phyloP scores from a whole-genome alignment of 129 eudicot genomes.

The Logfia minima region DNA sequence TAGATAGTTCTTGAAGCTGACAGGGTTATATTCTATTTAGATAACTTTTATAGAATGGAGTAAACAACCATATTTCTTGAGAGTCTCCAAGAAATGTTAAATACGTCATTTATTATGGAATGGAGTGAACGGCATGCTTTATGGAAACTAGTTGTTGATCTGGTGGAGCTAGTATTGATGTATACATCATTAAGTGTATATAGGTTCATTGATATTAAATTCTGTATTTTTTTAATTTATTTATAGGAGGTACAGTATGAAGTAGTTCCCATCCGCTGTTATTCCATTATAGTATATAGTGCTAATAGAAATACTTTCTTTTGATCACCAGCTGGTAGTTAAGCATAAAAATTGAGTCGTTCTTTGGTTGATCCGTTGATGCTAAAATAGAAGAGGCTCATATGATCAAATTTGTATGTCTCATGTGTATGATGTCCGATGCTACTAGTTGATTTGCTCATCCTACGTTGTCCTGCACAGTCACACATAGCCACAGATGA shows the following conservation, averaged over 20 bases:
- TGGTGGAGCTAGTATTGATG: not conserved
- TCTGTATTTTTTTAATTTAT: not conserved
- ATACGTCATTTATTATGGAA: too few species aligned
- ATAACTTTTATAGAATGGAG: not conserved
- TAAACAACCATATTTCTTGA: too few species aligned
- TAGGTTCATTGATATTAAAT: not conserved
- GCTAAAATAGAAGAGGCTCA: not conserved
- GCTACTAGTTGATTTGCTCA: not conserved
- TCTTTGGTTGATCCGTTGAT: slow-evolving; percentile 2
- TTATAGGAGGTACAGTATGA: not conserved
- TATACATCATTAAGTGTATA: not conserved
- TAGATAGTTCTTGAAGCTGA: not conserved
- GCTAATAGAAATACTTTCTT: not conserved
- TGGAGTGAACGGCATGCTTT: too few species aligned
- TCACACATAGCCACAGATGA: not conserved
- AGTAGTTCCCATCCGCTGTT: not conserved
- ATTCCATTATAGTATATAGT: not conserved
- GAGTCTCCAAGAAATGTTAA: too few species aligned
- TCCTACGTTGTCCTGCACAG: not conserved
- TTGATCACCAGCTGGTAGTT: not conserved
- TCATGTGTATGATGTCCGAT: not conserved
- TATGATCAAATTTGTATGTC: not conserved
- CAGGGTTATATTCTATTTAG: not conserved
- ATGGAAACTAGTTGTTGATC: not conserved
- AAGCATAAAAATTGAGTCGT: not conserved